Base-by-base conservation (phyloP, 2,329 filamentous ascomycete genomes). In the Helminthosporium solani region DNA sequence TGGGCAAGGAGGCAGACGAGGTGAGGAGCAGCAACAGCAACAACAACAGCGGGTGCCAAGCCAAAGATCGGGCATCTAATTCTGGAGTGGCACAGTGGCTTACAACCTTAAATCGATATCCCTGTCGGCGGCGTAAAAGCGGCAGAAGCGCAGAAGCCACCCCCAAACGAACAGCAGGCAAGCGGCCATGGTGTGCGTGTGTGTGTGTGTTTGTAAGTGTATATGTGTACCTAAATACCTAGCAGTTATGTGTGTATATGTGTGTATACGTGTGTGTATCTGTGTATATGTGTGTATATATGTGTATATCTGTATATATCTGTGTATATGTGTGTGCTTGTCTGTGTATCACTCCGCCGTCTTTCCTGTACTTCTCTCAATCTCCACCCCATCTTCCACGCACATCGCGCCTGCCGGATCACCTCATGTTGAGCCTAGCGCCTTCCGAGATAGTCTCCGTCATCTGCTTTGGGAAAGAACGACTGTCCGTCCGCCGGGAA, bases 11-110 rank as follows among this genome's bases (percentile, higher is more conserved):
- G 36, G 23, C 20, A 21, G 40, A 45, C 64, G 64, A 65, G 63
- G 64, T 67, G 64, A 67, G 65, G 60, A 57, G n/a, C n/a, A n/a
- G n/a, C n/a, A n/a, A n/a, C n/a, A n/a, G n/a, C n/a, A n/a, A n/a
- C n/a, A n/a, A n/a, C n/a, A n/a, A n/a, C n/a, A n/a, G n/a, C n/a
- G n/a, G n/a, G n/a, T n/a, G 34, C 38, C 42, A 58, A 61, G 62
- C 59, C 57, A 63, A 45, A 53, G 41, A 58, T 55, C 46, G 57
- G 51, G 43, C 61, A 58, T 59, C 66, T 68, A 68, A 67, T 68
- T 60, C 60, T 64, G 66, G 64, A 52, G 66, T 68, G 66, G 66
- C 66, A 64, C 66, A 68, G 58, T n/a, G n/a, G n/a, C n/a, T n/a
- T n/a, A n/a, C 40, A 57, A 66, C 61, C 60, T 59, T 67, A 63